A percentile compares a stretch with the other conserved stretches of the same genome.
Evolutionary conservation across 2,329 filamentous ascomycete genomes (phyloP).

Genomic region (Venturiaceae sp.): DNA sequence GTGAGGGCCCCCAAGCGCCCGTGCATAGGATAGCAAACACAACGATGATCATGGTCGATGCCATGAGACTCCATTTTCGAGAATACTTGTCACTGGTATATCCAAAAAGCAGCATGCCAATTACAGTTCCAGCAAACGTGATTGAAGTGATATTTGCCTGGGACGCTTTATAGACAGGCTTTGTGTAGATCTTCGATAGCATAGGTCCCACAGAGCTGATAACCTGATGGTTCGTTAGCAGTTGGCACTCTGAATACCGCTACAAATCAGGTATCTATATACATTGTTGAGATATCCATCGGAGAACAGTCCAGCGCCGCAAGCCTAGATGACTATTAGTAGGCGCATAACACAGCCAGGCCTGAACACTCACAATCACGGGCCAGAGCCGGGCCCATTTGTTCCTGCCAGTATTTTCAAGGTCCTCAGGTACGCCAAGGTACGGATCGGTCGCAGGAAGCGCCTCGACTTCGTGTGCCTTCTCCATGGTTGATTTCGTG

Average conservation of each 20-base stretch:
- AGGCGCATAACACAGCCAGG: not conserved
- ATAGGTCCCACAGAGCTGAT: constrained; percentile 83
- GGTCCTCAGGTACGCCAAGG: not conserved
- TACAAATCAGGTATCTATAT: constrained; percentile 14
- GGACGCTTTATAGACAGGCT: constrained; percentile 60
- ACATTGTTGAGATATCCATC: constrained; percentile 90
- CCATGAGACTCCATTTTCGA: constrained; percentile 68
- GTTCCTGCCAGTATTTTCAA: constrained; percentile 7
- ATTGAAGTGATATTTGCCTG: constrained; percentile 70
- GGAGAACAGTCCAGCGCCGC: constrained; percentile 76
- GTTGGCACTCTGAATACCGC: not conserved
- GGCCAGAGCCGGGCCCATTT: constrained; percentile 5
- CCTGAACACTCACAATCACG: not conserved
- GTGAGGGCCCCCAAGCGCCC: constrained; percentile 62
- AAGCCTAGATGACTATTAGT: not conserved
- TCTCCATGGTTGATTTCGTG: not conserved
- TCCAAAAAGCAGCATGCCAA: constrained; percentile 74
- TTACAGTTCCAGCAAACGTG: constrained; percentile 76
- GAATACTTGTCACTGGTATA: constrained; percentile 77
- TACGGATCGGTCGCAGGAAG: not conserved
- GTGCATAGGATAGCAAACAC: constrained; percentile 73
- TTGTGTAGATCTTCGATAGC: constrained; percentile 57
- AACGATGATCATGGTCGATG: constrained; percentile 74
- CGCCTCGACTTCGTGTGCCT: not conserved
- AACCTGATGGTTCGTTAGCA: constrained; percentile 31